phyloP scores from a whole-genome alignment of 2,329 filamentous ascomycete genomes.

The Aureobasidium subglaciale region DNA sequence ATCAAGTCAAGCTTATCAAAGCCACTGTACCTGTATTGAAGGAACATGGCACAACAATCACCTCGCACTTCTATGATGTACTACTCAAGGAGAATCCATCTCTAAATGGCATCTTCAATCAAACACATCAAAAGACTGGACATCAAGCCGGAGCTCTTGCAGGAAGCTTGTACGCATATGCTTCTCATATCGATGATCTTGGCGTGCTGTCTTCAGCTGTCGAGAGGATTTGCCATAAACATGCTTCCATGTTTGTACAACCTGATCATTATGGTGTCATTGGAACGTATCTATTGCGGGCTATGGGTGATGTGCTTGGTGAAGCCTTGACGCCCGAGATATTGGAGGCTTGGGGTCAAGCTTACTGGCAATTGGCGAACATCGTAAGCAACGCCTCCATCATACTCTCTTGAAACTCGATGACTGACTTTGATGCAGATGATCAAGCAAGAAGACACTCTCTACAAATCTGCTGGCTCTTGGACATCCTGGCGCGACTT shows the following conservation, averaged over 20 bases:
- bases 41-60: constrained; percentile 61
- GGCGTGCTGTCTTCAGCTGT: constrained; percentile 49
- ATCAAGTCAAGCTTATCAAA: constrained; percentile 60
- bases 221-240: constrained; percentile 70
- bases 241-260: constrained; percentile 61
- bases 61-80: constrained; percentile 63
- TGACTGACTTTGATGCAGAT: constrained; percentile 31
- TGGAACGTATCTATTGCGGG: constrained; percentile 59
- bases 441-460: constrained; percentile 56
- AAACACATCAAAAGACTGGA: constrained; percentile 59
- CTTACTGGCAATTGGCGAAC: constrained; percentile 66
- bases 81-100: constrained; percentile 60
- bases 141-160: constrained; percentile 66
- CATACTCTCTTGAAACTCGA: not conserved
- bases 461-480: constrained; percentile 54
- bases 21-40: constrained; percentile 63
- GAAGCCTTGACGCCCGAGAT: constrained; percentile 59
- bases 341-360: constrained; percentile 60
- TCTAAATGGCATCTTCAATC: constrained; percentile 65
- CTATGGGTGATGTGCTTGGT: constrained; percentile 61
- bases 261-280: constrained; percentile 66
- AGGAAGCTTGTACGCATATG: constrained; percentile 61
- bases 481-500: constrained; percentile 66
- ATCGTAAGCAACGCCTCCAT: constrained; percentile 31
- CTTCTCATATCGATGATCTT: constrained; percentile 63